These are phyloP conservation scores for Ascochyta clinopodiicola DNA, from an alignment of 2,329 filamentous ascomycete genomes.

Conservation along the genomic window DNA sequence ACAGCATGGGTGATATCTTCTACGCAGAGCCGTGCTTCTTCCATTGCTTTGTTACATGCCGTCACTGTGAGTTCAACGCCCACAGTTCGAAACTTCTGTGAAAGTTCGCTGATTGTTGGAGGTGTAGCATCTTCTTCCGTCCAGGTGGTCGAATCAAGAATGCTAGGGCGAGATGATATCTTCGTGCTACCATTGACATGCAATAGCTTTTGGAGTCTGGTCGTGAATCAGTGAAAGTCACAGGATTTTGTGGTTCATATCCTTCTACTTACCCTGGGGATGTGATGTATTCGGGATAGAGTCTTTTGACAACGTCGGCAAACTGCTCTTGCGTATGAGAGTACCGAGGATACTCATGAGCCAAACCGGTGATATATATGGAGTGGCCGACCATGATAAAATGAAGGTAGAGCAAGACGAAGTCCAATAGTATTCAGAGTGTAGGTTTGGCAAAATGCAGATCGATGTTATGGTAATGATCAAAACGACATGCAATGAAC, in stretches of 20 bases:
- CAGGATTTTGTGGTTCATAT: neutral
- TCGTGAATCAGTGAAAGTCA: no score
- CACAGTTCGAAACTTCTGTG: constrained; percentile 33
- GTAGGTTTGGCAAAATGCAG: neutral
- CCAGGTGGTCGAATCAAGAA: constrained; percentile 13
- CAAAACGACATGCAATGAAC: neutral
- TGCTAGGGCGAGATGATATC: constrained; percentile 22
- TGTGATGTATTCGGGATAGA: constrained; percentile 19
- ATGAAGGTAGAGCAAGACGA: neutral
- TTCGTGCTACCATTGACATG: constrained; percentile 23
- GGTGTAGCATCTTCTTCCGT: constrained; percentile 19
- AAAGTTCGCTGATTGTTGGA: constrained; percentile 34
- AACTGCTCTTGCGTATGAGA: constrained; percentile 23
- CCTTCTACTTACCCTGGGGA: constrained; percentile 16
- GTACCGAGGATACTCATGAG: constrained; percentile 26
- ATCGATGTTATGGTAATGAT: neutral
- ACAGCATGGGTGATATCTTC: constrained; percentile 48
- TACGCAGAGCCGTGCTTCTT: constrained; percentile 31
- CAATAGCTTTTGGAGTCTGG: constrained; percentile 25
- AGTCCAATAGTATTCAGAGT: neutral
- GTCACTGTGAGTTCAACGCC: constrained; percentile 41
- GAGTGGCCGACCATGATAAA: neutral
- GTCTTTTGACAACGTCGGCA: constrained; percentile 6
- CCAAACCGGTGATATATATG: constrained; percentile 27
- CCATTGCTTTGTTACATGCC: constrained; percentile 44